phyloP scores from a whole-genome alignment of 176 grass and related monocot species.

The Aegilops umbellulata region DNA sequence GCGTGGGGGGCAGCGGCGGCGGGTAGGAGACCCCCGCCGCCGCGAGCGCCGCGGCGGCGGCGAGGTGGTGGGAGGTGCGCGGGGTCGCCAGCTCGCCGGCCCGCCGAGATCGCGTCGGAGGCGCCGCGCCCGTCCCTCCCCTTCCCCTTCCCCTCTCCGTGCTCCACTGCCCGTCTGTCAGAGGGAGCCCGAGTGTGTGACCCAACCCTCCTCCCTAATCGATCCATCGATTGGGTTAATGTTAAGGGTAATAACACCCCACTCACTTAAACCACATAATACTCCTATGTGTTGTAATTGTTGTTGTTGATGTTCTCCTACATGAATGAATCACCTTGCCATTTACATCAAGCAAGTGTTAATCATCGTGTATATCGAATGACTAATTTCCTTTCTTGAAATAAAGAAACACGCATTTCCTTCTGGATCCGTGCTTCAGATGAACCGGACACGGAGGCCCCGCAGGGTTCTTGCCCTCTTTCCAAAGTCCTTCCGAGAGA shows the following conservation, averaged over 20 bases:
- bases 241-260: not conserved
- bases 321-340: not conserved
- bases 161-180: not conserved
- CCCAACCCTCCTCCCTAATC: too few species aligned
- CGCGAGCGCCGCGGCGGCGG: slow-evolving; percentile 25
- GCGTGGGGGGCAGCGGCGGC: slow-evolving; percentile 43
- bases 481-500: too few species aligned
- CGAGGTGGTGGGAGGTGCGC: slow-evolving; percentile 44
- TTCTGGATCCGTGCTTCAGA: not conserved
- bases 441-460: too few species aligned
- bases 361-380: not conserved
- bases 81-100: slow-evolving; percentile 52
- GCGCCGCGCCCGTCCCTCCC: too few species aligned
- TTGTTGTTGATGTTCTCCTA: not conserved
- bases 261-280: not conserved
- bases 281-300: too few species aligned
- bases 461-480: too few species aligned
- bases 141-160: not conserved
- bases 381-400: not conserved
- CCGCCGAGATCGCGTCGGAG: not conserved
- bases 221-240: too few species aligned
- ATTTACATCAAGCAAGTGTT: not conserved
- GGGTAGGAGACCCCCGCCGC: slow-evolving; percentile 45
- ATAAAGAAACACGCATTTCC: not conserved
- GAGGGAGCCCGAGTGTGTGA: not conserved